Evolutionary conservation across 176 grass and related monocot species (phyloP).

Genomic region (Oropetium thomaeum): DNA sequence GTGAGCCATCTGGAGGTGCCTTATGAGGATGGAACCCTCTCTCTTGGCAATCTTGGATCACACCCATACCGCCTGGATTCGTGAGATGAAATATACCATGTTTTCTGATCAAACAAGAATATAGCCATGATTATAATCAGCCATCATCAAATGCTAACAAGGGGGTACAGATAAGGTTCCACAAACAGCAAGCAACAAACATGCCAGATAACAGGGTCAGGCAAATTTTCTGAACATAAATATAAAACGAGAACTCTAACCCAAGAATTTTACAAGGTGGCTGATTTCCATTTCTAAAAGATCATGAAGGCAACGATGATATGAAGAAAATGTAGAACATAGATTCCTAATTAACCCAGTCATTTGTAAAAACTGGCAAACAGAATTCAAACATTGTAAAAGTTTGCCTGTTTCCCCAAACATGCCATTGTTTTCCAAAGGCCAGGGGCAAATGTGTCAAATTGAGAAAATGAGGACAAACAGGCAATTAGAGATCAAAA

Average conservation of each 20-base stretch:
- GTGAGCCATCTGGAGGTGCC: conserved; percentile 73
- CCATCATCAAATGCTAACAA: not conserved
- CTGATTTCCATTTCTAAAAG: not conserved
- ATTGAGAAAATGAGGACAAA: no score
- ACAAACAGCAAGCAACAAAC: not conserved
- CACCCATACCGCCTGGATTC: conserved; percentile 84
- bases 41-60: conserved; percentile 92
- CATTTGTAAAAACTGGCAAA: not conserved
- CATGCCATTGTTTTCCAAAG: no score
- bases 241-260: not conserved
- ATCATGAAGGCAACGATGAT: not conserved
- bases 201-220: not conserved
- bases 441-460: no score
- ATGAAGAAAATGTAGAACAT: not conserved
- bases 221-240: conserved; percentile 4
- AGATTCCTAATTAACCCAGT: not conserved
- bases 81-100: conserved; percentile 98
- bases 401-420: no score
- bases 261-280: not conserved
- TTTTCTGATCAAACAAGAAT: conserved; percentile 59
- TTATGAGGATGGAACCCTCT: conserved; percentile 95
- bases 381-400: not conserved
- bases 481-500: not conserved
- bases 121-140: conserved; percentile 11
- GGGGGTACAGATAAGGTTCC: not conserved